Evolutionary conservation across 768 basidiomycete genomes (phyloP).

Genomic region (Lactarius evosmus): DNA sequence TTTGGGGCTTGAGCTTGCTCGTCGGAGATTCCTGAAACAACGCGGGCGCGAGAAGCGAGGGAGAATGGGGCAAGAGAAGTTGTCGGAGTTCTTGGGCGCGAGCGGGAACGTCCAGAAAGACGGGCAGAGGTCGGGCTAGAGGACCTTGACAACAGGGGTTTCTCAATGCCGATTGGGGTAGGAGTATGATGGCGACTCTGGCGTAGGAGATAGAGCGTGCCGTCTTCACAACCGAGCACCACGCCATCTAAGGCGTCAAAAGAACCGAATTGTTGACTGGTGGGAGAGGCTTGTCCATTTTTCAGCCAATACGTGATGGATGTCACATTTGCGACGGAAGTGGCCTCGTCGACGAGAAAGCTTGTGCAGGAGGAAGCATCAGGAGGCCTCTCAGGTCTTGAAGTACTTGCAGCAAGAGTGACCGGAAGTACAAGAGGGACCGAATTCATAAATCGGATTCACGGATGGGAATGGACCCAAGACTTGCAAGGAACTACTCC

Average conservation of each 20-base stretch:
- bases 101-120: conserved; percentile 21
- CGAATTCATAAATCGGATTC: conserved; percentile 14
- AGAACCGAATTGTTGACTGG: conserved; percentile 7
- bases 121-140: conserved; percentile 12
- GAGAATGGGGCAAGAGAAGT: conserved; percentile 45
- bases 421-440: conserved; percentile 23
- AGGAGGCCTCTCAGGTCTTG: background rate
- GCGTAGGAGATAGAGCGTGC: conserved; percentile 37
- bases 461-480: background rate
- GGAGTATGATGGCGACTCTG: conserved; percentile 5
- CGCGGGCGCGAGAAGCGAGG: conserved; percentile 53
- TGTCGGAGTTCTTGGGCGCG: conserved; percentile 19
- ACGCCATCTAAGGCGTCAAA: conserved; percentile 29
- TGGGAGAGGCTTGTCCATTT: background rate
- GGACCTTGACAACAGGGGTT: conserved; percentile 14
- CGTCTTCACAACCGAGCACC: conserved; percentile 39
- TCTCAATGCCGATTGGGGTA: conserved; percentile 12
- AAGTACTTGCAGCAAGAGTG: conserved; percentile 9
- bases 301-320: conserved; percentile 9
- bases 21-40: conserved; percentile 67
- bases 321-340: conserved; percentile 10
- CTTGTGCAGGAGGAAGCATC: background rate
- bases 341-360: conserved; percentile 14
- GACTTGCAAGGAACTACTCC: background rate
- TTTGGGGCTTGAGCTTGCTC: conserved; percentile 75